Evolutionary conservation across 768 basidiomycete genomes (phyloP).

Genomic region (Trichaptum fuscoviolaceum): DNA sequence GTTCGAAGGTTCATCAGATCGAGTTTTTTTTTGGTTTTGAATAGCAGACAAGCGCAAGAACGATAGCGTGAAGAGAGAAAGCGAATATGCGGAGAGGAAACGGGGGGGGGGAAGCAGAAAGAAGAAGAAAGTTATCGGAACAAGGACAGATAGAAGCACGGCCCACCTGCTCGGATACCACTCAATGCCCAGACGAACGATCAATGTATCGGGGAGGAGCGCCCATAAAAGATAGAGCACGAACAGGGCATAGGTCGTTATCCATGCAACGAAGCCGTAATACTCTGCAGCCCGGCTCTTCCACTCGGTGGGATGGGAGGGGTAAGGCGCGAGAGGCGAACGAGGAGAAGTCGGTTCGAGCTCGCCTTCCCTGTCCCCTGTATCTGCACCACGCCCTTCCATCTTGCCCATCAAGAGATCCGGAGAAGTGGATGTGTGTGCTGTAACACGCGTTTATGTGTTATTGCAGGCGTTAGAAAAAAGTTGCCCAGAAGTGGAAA

Average conservation of each 20-base stretch:
- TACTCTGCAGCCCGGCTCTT: constrained; percentile 77
- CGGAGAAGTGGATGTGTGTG: neutral
- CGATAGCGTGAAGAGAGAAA: neutral
- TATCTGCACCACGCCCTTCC: neutral
- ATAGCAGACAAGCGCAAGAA: constrained; percentile 8
- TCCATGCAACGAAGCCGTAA: constrained; percentile 88
- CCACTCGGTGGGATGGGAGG: constrained; percentile 35
- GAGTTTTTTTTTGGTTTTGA: neutral
- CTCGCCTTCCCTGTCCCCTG: neutral
- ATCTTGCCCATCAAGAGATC: neutral
- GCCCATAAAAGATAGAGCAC: constrained; percentile 76
- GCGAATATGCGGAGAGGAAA: neutral
- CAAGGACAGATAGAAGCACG: neutral
- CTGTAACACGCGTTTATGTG: neutral
- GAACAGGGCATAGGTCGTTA: constrained; percentile 67
- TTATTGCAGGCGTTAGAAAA: neutral
- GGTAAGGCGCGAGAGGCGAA: constrained; percentile 39
- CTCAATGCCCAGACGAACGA: constrained; percentile 57
- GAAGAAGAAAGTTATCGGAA: neutral
- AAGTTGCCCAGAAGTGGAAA: neutral
- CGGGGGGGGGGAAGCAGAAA: neutral
- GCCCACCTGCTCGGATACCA: constrained; percentile 88
- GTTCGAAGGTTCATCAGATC: neutral
- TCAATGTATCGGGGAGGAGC: constrained; percentile 65
- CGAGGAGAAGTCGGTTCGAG: constrained; percentile 37